Conservation (phyloP, 495 filamentous ascomycete genomes). For the Extremus antarcticus region DNA sequence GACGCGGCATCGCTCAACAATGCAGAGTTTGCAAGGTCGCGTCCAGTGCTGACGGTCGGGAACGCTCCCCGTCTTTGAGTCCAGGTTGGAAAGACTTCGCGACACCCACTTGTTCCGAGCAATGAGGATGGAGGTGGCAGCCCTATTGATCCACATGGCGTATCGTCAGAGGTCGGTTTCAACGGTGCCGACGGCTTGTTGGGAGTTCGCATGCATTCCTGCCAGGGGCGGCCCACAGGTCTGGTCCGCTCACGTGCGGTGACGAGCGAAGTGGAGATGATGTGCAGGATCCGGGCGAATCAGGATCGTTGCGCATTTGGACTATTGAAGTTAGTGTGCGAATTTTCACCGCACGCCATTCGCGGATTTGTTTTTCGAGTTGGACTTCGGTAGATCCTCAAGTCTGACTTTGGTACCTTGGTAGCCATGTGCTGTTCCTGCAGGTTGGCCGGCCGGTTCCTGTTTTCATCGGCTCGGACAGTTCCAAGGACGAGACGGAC, state of each 20-base stretch:
- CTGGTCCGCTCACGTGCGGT: background rate
- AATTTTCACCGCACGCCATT: background rate
- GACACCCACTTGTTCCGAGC: background rate
- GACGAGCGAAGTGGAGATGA: background rate
- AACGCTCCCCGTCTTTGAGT: background rate
- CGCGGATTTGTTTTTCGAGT: background rate
- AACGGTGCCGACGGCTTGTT: background rate
- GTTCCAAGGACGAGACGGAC: constrained; percentile 41
- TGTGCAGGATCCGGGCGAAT: background rate
- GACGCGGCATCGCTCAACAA: background rate
- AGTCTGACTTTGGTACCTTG: background rate
- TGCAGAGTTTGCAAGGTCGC: background rate
- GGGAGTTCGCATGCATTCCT: background rate
- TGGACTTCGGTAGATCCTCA: no score
- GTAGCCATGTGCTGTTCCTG: background rate
- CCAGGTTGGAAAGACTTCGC: background rate
- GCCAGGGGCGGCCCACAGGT: background rate
- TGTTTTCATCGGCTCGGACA: background rate
- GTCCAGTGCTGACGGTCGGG: background rate
- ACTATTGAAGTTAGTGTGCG: background rate
- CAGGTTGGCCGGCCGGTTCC: background rate
- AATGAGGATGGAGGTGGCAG: background rate
- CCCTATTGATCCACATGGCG: background rate
- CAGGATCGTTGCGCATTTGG: background rate
- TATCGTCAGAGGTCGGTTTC: background rate